phyloP scores from a whole-genome alignment of 345 rosid species.

The Gossypium anomalum region DNA sequence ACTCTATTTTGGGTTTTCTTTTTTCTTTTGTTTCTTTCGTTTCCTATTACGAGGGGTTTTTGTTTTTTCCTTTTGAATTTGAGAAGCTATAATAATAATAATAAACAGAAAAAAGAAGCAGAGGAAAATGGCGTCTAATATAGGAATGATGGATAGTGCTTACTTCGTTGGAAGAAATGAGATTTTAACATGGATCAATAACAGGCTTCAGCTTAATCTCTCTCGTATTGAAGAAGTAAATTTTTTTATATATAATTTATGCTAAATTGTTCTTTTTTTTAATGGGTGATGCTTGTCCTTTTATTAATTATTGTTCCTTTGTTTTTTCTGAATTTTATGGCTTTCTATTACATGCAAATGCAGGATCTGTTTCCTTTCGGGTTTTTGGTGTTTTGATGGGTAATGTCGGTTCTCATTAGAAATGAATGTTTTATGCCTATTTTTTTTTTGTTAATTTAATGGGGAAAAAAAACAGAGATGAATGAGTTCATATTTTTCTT shows the following conservation, averaged over 20 bases:
- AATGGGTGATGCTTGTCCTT: neutral
- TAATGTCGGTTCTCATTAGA: neutral
- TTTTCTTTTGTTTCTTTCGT: neutral
- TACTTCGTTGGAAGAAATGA: conserved; percentile 97
- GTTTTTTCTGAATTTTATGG: neutral
- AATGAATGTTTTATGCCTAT: neutral
- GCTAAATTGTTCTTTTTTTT: neutral
- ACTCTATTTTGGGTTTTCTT: neutral
- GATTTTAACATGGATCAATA: conserved; percentile 88
- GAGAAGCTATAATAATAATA: neutral
- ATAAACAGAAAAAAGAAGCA: neutral
- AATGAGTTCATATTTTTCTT: neutral
- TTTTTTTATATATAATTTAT: neutral
- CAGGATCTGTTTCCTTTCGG: neutral
- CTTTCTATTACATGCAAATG: neutral
- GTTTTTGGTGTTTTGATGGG: neutral
- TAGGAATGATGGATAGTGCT: conserved; percentile 98
- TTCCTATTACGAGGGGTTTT: neutral
- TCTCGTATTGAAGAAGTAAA: conserved; percentile 86
- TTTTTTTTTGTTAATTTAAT: neutral
- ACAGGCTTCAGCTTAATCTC: conserved; percentile 82
- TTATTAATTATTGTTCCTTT: neutral
- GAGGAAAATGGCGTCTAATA: conserved; percentile 65
- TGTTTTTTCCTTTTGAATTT: neutral
- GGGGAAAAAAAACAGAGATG: neutral